Conservation (phyloP, 441 rosid genomes). For the Omphalea diandra region DNA sequence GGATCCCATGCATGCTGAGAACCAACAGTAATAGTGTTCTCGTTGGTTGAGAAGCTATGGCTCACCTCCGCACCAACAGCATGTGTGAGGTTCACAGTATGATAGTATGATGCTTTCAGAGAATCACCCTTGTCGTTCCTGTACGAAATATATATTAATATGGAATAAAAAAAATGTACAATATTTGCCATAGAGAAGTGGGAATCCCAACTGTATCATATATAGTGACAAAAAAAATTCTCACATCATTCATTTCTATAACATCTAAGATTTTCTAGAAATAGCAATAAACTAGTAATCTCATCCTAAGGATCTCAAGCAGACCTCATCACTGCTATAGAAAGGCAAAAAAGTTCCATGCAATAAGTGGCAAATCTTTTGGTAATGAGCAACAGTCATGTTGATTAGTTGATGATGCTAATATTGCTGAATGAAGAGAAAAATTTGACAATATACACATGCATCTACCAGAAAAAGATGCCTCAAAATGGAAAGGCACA, state of each 20-base stretch:
- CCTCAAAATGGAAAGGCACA: not conserved
- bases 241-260: not conserved
- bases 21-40: slow-evolving; percentile 72
- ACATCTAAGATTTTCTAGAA: not conserved
- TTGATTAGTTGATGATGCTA: not conserved
- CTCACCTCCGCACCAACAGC: slow-evolving; percentile 82
- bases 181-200: not conserved
- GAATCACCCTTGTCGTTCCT: slow-evolving; percentile 85
- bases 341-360: not conserved
- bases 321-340: not conserved
- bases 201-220: not conserved
- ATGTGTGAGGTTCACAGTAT: slow-evolving; percentile 51
- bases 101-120: slow-evolving; percentile 73
- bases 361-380: not conserved
- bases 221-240: not conserved
- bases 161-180: not conserved
- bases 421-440: not conserved
- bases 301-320: not conserved
- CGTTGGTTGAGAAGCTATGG: slow-evolving; percentile 73
- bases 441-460: not conserved
- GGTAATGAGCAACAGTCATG: not conserved
- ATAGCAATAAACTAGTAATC: not conserved
- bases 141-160: slow-evolving; percentile 10
- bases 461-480: not conserved
- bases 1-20: slow-evolving; percentile 74